Evolutionary conservation across 2,329 filamentous ascomycete species (phyloP).

Genomic region (Albifimbria verrucaria): DNA sequence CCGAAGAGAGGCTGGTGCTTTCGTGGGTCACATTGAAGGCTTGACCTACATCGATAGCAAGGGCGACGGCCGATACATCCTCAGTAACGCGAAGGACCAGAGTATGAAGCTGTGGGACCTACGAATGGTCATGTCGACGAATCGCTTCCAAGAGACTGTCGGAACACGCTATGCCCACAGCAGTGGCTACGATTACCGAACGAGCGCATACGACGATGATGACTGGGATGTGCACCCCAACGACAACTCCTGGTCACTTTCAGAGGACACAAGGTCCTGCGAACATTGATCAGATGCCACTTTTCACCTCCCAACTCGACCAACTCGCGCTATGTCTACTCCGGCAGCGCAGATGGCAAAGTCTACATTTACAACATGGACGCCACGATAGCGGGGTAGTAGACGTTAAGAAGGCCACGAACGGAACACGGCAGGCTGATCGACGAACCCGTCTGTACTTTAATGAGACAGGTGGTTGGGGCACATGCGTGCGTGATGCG

Average conservation of each 20-base stretch:
- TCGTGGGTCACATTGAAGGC: conserved; percentile 64
- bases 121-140: conserved; percentile 78
- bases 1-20: conserved; percentile 64
- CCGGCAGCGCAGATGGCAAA: conserved; percentile 83
- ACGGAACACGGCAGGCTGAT: conserved; percentile 55
- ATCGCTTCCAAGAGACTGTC: conserved; percentile 54
- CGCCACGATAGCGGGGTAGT: conserved; percentile 77
- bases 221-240: conserved; percentile 63
- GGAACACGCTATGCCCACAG: conserved; percentile 49
- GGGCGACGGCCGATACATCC: conserved; percentile 73
- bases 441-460: conserved; percentile 53
- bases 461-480: conserved; percentile 59
- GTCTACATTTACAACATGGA: conserved; percentile 94
- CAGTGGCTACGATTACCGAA: conserved; percentile 73
- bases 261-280: conserved; percentile 82
- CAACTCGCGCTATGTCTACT: conserved; percentile 89
- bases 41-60: conserved; percentile 69
- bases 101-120: conserved; percentile 97
- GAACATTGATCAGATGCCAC: conserved; percentile 90
- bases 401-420: conserved; percentile 71
- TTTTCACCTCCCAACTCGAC: conserved; percentile 86
- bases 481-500: conserved; percentile 79
- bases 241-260: conserved; percentile 95
- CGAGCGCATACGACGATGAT: conserved; percentile 60
- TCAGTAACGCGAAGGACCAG: conserved; percentile 94